Evolutionary conservation across 139 green algal genomes (phyloP).

Genomic region (Chlorella sp.): DNA sequence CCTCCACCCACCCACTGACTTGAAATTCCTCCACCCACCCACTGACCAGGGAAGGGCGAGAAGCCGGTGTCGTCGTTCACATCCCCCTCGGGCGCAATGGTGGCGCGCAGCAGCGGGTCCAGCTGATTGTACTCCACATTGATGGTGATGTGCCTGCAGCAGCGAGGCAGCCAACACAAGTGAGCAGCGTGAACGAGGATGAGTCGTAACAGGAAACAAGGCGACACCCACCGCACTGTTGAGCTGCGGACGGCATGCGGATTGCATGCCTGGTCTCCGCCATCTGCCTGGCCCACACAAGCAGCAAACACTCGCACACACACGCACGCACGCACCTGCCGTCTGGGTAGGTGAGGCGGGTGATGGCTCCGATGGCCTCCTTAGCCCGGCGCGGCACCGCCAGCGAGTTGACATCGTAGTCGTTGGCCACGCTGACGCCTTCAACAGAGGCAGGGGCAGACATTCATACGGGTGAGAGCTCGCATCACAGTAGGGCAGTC

Average conservation of each 20-base stretch:
- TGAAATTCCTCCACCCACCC: not conserved
- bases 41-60: constrained; percentile 90
- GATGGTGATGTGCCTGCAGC: constrained; percentile 81
- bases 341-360: constrained; percentile 62
- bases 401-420: constrained; percentile 96
- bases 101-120: constrained; percentile 91
- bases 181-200: no score
- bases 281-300: no score
- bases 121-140: constrained; percentile 99
- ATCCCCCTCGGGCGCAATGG: constrained; percentile 79
- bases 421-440: constrained; percentile 70
- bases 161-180: no score
- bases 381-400: constrained; percentile 93
- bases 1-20: not conserved
- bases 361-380: constrained; percentile 96
- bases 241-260: no score
- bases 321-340: constrained; percentile 44
- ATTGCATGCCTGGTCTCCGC: no score
- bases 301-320: no score
- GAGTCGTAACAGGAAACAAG: no score
- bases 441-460: not conserved
- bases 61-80: constrained; percentile 91
- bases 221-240: no score
- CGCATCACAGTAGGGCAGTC: no score
- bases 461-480: no score